Evolutionary conservation across 768 basidiomycete genomes (phyloP).

Genomic region (Trametes elegans): DNA sequence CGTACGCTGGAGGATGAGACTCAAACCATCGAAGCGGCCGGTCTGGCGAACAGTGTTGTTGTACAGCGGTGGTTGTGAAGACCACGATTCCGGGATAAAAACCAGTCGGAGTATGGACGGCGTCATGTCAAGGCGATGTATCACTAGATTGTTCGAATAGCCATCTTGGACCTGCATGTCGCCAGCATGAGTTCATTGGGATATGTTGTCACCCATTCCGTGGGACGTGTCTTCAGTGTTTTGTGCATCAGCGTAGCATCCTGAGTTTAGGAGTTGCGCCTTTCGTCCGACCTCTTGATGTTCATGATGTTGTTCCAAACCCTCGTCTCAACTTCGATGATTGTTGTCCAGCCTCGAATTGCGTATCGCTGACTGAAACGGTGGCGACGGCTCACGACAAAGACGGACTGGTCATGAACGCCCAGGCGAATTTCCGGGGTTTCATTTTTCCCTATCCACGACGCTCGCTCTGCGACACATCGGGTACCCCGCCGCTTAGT

Average conservation of each 20-base stretch:
- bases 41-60: slow-evolving; percentile 77
- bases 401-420: slow-evolving; percentile 1
- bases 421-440: slow-evolving; percentile 2
- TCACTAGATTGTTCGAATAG: slow-evolving; percentile 8
- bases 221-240: no score
- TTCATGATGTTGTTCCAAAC: no score
- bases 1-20: slow-evolving; percentile 61
- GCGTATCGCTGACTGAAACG: background rate
- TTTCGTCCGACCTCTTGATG: no score
- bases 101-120: no score
- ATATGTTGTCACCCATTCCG: no score
- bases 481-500: background rate
- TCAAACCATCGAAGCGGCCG: slow-evolving; percentile 69
- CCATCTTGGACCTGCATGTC: background rate
- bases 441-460: background rate
- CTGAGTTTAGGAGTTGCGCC: no score
- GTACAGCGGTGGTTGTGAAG: slow-evolving; percentile 71
- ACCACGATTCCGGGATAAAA: background rate
- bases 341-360: background rate
- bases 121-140: slow-evolving; percentile 1
- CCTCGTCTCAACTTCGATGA: background rate
- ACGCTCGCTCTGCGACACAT: background rate
- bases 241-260: no score
- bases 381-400: background rate
- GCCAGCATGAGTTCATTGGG: no score